Percentiles rank a stretch among this genome's conserved stretches.
These are phyloP conservation scores for Suillus subaureus DNA, from an alignment of 768 basidiomycete species.

Conservation along the genomic window DNA sequence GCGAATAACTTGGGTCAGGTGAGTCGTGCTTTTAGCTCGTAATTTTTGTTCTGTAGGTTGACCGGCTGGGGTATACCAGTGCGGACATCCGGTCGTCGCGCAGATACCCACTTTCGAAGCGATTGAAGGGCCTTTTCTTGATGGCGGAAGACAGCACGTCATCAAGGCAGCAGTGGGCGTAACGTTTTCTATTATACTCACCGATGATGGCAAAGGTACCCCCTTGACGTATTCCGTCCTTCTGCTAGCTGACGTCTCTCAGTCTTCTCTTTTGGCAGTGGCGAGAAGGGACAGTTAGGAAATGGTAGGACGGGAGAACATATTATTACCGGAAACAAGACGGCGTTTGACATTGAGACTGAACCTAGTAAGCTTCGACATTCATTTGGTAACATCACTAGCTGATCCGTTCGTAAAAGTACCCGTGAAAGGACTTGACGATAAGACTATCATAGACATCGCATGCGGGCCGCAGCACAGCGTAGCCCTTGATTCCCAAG, in stretches of 20 bases:
- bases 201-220: constrained; percentile 77
- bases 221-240: not conserved
- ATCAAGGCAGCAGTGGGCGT: constrained; percentile 80
- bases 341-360: constrained; percentile 75
- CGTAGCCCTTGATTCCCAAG: constrained; percentile 76
- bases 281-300: constrained; percentile 90
- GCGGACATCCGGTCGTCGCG: constrained; percentile 65
- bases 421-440: constrained; percentile 74
- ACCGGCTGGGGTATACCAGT: constrained; percentile 42
- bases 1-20: constrained; percentile 84
- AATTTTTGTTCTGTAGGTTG: not conserved
- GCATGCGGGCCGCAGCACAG: constrained; percentile 88
- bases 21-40: constrained; percentile 21
- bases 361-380: constrained; percentile 54
- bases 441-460: constrained; percentile 79
- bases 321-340: constrained; percentile 83
- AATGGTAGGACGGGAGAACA: constrained; percentile 94
- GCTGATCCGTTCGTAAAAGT: constrained; percentile 41
- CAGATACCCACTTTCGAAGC: constrained; percentile 69
- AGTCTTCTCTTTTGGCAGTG: constrained; percentile 92
- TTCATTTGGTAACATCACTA: constrained; percentile 2
- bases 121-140: constrained; percentile 58
- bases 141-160: constrained; percentile 64
- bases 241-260: constrained; percentile 8
- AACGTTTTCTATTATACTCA: constrained; percentile 82